Conservation (phyloP, 2,329 filamentous ascomycete genomes). For the Knufia petricola region DNA sequence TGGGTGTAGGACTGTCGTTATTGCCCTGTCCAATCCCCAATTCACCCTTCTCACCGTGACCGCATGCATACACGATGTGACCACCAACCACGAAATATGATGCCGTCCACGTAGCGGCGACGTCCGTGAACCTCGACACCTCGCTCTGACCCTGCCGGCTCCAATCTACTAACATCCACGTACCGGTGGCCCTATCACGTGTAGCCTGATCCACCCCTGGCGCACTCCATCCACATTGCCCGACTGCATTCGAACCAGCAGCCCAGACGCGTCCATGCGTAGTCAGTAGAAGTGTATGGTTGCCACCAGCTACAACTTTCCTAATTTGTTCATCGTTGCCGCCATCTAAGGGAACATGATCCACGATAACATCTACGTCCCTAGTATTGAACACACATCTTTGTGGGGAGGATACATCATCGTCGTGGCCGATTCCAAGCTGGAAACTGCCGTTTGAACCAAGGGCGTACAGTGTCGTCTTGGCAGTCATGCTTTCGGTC, state of each 20-base stretch:
- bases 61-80: conserved; percentile 51
- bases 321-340: conserved; percentile 14
- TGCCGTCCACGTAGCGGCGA: conserved; percentile 71
- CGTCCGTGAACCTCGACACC: conserved; percentile 29
- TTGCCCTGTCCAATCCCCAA: conserved; percentile 49
- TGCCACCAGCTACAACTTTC: conserved; percentile 59
- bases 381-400: conserved; percentile 44
- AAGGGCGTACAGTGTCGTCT: conserved; percentile 48
- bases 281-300: conserved; percentile 72
- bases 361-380: conserved; percentile 32
- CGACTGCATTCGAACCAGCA: conserved; percentile 52
- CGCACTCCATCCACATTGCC: conserved; percentile 32
- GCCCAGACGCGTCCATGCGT: conserved; percentile 51
- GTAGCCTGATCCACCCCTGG: background rate
- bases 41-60: conserved; percentile 61
- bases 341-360: conserved; percentile 22
- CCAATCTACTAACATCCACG: background rate
- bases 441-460: conserved; percentile 72
- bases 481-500: background rate
- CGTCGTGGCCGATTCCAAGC: conserved; percentile 59
- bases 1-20: conserved; percentile 16
- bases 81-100: conserved; percentile 48
- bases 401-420: conserved; percentile 61
- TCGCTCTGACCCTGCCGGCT: background rate
- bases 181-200: background rate